These are phyloP conservation scores for Erodium maritimum DNA, from an alignment of 345 rosid species.

Conservation along the genomic window DNA sequence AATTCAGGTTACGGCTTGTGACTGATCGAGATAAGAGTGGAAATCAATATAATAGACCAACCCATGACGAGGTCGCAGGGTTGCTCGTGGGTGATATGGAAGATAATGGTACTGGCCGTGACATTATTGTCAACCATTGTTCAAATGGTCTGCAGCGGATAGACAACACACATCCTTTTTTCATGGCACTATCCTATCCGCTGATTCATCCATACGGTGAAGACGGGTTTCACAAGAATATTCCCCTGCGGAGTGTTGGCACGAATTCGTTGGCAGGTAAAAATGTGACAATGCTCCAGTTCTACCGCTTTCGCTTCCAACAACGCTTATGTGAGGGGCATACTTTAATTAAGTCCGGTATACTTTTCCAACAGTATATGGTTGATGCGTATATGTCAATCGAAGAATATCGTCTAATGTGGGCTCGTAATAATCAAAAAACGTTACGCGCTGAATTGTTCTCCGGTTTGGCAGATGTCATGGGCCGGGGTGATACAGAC, in stretches of 20 bases:
- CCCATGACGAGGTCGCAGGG: not conserved
- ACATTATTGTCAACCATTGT: not conserved
- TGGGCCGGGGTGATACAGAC: not conserved
- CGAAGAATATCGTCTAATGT: not conserved
- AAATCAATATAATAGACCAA: not conserved
- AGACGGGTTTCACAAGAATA: constrained; percentile 3
- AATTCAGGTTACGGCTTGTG: no score
- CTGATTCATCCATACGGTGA: constrained; percentile 5
- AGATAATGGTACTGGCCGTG: not conserved
- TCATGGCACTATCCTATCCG: constrained; percentile 10
- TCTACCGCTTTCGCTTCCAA: not conserved
- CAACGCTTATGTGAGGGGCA: not conserved
- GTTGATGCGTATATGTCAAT: not conserved
- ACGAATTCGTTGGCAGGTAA: no score
- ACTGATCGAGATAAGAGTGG: no score
- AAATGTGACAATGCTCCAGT: constrained; percentile 1
- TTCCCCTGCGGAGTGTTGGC: no score
- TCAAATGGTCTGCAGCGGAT: not conserved
- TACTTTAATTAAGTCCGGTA: not conserved
- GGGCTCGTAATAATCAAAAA: not conserved
- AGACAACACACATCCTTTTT: not conserved
- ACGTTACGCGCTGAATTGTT: not conserved
- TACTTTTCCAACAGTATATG: not conserved
- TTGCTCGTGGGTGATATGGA: not conserved
- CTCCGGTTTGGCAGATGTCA: not conserved